These are phyloP conservation scores for Coniochaeta sp. DNA, from an alignment of 2,329 filamentous ascomycete species.

Conservation along the genomic window DNA sequence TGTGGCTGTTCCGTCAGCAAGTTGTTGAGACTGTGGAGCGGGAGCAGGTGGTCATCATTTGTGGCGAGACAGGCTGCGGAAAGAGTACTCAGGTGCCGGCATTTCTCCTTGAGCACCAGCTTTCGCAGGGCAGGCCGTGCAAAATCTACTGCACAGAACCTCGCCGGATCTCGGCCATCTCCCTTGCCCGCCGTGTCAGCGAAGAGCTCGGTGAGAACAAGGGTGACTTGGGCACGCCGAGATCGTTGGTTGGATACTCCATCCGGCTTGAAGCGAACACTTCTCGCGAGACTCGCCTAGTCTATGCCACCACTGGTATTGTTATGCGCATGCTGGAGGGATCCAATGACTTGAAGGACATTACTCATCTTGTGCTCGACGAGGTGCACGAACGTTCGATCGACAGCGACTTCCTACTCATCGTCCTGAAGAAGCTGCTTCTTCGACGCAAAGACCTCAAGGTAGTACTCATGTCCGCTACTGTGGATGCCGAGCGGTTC, in stretches of 20 bases:
- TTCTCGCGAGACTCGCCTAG: slow-evolving; percentile 70
- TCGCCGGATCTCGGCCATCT: slow-evolving; percentile 91
- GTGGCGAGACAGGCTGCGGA: slow-evolving; percentile 92
- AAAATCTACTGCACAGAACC: slow-evolving; percentile 96
- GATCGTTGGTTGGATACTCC: slow-evolving; percentile 88
- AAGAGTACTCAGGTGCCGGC: slow-evolving; percentile 98
- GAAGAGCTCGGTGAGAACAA: slow-evolving; percentile 86
- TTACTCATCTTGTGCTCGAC: slow-evolving; percentile 93
- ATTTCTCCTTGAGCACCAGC: slow-evolving; percentile 84
- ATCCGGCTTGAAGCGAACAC: slow-evolving; percentile 89
- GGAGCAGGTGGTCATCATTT: slow-evolving; percentile 85
- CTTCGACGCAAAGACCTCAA: slow-evolving; percentile 73
- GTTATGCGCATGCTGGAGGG: slow-evolving; percentile 97
- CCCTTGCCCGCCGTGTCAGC: slow-evolving; percentile 84
- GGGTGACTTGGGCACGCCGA: slow-evolving; percentile 70
- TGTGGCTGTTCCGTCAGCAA: slow-evolving; percentile 76
- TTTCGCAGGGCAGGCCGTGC: slow-evolving; percentile 71
- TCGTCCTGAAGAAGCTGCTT: slow-evolving; percentile 81
- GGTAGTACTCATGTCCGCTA: slow-evolving; percentile 95
- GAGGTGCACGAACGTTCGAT: slow-evolving; percentile 96
- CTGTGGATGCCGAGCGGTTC: slow-evolving; percentile 86
- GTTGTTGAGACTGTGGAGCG: slow-evolving; percentile 71
- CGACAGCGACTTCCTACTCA: slow-evolving; percentile 91
- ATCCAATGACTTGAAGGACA: slow-evolving; percentile 75
- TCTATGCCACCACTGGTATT: slow-evolving; percentile 87